Conservation (phyloP, 192 early-diverging fungal genomes). For the Coemansia sp. region DNA sequence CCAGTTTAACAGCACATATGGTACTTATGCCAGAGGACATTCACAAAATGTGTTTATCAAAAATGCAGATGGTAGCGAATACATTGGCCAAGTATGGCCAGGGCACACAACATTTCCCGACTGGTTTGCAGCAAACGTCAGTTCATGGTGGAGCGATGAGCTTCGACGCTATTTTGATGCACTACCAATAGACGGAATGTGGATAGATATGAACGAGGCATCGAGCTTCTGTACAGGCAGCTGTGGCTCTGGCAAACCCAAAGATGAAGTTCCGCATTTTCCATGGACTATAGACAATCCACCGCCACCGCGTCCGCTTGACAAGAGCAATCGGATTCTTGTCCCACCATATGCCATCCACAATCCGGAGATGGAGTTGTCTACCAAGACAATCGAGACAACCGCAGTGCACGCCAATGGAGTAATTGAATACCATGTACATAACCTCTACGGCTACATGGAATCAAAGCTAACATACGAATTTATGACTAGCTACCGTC, state of each 20-base stretch:
- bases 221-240: conserved; percentile 64
- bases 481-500: conserved; percentile 38
- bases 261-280: conserved; percentile 12
- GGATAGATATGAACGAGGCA: conserved; percentile 76
- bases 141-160: conserved; percentile 55
- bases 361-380: conserved; percentile 50
- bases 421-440: conserved; percentile 55
- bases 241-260: conserved; percentile 43
- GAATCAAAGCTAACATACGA: conserved; percentile 55
- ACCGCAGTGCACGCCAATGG: conserved; percentile 57
- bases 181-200: conserved; percentile 58
- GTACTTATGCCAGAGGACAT: conserved; percentile 55
- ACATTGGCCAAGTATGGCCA: conserved; percentile 63
- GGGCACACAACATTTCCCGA: conserved; percentile 68
- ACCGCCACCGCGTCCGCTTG: conserved; percentile 24
- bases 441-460: conserved; percentile 67
- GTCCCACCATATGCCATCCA: conserved; percentile 58
- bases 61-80: conserved; percentile 55
- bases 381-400: conserved; percentile 52
- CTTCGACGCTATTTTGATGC: conserved; percentile 35
- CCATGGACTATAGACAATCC: conserved; percentile 14
- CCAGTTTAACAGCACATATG: conserved; percentile 51
- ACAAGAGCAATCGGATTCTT: conserved; percentile 35
- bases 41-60: conserved; percentile 60
- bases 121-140: conserved; percentile 59